A percentile compares a stretch with the other conserved stretches of the same genome.
Evolutionary conservation across 2,329 filamentous ascomycete species (phyloP).

Genomic region (Hypoxylon sp.): DNA sequence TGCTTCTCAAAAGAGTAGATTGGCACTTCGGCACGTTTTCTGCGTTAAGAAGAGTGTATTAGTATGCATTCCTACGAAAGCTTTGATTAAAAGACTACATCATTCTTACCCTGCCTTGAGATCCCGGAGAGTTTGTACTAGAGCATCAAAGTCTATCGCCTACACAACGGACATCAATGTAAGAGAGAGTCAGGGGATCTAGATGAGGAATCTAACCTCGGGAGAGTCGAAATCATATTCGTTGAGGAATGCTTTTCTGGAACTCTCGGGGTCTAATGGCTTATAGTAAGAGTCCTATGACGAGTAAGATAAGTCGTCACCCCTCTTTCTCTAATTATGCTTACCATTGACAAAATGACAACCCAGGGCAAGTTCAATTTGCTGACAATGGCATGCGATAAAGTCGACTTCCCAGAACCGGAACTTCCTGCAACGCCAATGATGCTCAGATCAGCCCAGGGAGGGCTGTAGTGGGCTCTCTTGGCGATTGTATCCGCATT

Average conservation of each 20-base stretch:
- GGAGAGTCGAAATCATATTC: slow-evolving; percentile 98
- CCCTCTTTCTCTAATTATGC: slow-evolving; percentile 47
- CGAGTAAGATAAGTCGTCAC: slow-evolving; percentile 44
- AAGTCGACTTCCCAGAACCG: slow-evolving; percentile 93
- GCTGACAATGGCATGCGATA: slow-evolving; percentile 91
- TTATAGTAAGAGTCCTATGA: slow-evolving; percentile 96
- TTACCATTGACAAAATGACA: slow-evolving; percentile 95
- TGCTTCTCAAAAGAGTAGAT: slow-evolving; percentile 97
- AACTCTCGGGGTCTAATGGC: slow-evolving; percentile 83
- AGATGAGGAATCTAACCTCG: slow-evolving; percentile 63
- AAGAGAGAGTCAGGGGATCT: slow-evolving; percentile 12
- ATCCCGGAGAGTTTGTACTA: slow-evolving; percentile 84
- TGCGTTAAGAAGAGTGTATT: slow-evolving; percentile 54
- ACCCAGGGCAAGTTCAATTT: slow-evolving; percentile 96
- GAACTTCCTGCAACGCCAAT: slow-evolving; percentile 97
- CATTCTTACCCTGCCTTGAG: slow-evolving; percentile 88
- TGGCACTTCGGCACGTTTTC: slow-evolving; percentile 90
- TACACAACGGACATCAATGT: slow-evolving; percentile 54
- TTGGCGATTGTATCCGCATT: slow-evolving; percentile 64
- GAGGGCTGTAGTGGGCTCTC: slow-evolving; percentile 86
- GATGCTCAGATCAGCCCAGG: slow-evolving; percentile 96
- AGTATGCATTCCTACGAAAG: slow-evolving; percentile 10
- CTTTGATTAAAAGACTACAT: slow-evolving; percentile 45
- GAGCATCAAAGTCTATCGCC: slow-evolving; percentile 92
- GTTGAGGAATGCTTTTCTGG: slow-evolving; percentile 84